A percentile compares a stretch with the other conserved stretches of the same genome.
Conservation (phyloP, 2,329 filamentous ascomycete species). For the Mariannaea sp. region DNA sequence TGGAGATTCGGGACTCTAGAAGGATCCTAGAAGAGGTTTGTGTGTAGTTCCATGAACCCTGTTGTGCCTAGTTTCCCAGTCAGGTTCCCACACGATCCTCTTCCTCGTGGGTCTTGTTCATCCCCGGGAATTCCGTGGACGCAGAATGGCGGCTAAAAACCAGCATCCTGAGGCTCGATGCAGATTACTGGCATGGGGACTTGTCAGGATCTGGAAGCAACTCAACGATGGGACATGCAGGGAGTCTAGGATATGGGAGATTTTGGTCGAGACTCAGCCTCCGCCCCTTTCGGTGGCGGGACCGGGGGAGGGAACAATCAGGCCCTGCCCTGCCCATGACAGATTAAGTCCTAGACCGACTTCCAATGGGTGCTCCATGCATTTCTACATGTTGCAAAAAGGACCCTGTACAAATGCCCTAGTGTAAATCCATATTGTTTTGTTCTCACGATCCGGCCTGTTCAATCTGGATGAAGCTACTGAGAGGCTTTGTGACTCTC, state of each 20-base stretch:
- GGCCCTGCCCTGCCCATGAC: background rate
- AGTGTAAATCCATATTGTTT: too few relatives aligned
- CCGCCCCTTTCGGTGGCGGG: slow-evolving; percentile 12
- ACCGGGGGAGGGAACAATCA: slow-evolving; percentile 1
- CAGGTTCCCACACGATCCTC: background rate
- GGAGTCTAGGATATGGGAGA: slow-evolving; percentile 9
- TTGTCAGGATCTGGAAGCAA: background rate
- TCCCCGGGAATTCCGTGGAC: background rate
- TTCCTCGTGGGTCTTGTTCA: background rate
- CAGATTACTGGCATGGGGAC: background rate
- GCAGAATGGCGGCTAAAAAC: slow-evolving; percentile 6
- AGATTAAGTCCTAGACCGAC: background rate
- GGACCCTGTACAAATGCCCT: too few relatives aligned
- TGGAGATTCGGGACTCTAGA: background rate
- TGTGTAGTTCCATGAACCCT: background rate
- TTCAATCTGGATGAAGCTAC: too few relatives aligned
- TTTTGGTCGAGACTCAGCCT: slow-evolving; percentile 1
- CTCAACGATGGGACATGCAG: background rate
- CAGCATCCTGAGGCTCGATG: background rate
- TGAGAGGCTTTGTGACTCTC: too few relatives aligned
- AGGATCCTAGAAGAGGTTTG: slow-evolving; percentile 5
- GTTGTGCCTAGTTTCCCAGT: too few relatives aligned
- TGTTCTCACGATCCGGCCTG: too few relatives aligned
- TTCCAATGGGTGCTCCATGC: too few relatives aligned
- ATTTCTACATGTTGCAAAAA: too few relatives aligned